Evolutionary conservation across 176 grass and related monocot species (phyloP), one percentile per base, ranked within the genome.

Genomic region (Bolboschoenus planiculmis): DNA sequence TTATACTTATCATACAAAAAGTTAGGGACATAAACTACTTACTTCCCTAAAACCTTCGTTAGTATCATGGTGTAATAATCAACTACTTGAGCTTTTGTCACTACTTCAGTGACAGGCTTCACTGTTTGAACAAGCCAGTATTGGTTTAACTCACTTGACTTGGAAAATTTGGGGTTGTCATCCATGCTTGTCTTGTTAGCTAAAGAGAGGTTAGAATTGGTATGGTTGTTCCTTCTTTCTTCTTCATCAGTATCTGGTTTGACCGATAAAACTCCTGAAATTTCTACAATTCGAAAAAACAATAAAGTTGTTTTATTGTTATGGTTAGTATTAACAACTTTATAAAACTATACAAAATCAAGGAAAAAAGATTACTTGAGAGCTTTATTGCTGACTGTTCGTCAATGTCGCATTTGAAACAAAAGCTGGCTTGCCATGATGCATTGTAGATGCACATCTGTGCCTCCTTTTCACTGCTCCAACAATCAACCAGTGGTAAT

Each of bases 61-160:
- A 98, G 84, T 65, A 89, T 93, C 63, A 85, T 92, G 66, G 90
- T 83, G 76, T 91, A 98, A 51, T 91, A 77, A 62, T 95, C 96
- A 60, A 98, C 90, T 87, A 95, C 92, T 84, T 95, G 90, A 39
- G 91, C 88, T 85, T 91, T 93, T 43, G 92, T 95, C 72, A 95
- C 92, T 61, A 95, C 89, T 91, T 95, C 89, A 79, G 91, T 89
- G 59, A 86, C 84, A 4, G 92, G 92, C 58, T 95, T 98, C 75
- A 88, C 89, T 82, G 92, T 90, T 81, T 73, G 82, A 70, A 99
- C 89, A 62, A 99, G 79, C 92, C 96, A 95, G 88, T 86, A 87
- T 43, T 89, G 79, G 79, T 93, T 95, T 82, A 80, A 85, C 18
- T 57, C 76, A 44, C 51, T 77, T 62, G 72, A 90, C 79, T 81